Conservation (phyloP, 805 yeast genomes). For the Metahyphopichia silvanorum region DNA sequence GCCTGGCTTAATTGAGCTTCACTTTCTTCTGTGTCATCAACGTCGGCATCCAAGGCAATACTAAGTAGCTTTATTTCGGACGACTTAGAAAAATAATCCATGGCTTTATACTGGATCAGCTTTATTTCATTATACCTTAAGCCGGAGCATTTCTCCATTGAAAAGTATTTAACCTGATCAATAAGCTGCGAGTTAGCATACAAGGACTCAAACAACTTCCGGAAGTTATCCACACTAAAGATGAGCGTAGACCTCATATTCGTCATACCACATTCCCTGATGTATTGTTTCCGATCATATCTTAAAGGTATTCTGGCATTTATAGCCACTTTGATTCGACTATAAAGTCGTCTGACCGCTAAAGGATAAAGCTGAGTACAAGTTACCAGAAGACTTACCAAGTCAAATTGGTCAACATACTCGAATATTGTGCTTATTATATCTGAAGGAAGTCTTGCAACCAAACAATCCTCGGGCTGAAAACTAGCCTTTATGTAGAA, state of each 20-base stretch:
- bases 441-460: slow-evolving; percentile 10
- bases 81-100: slow-evolving; percentile 21
- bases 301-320: slow-evolving; percentile 23
- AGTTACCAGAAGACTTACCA: slow-evolving; percentile 20
- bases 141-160: slow-evolving; percentile 30
- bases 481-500: too few relatives aligned
- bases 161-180: slow-evolving; percentile 22
- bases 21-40: slow-evolving; percentile 23
- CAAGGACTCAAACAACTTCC: slow-evolving; percentile 16
- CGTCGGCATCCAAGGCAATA: slow-evolving; percentile 30
- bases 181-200: slow-evolving; percentile 15
- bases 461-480: slow-evolving; percentile 9
- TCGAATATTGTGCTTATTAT: slow-evolving; percentile 14
- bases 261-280: slow-evolving; percentile 24
- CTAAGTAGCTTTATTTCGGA: slow-evolving; percentile 25
- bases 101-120: slow-evolving; percentile 18
- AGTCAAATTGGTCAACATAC: slow-evolving; percentile 29
- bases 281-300: slow-evolving; percentile 15
- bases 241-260: slow-evolving; percentile 29
- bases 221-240: slow-evolving; percentile 12
- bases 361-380: slow-evolving; percentile 16
- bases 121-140: slow-evolving; percentile 8
- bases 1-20: slow-evolving; percentile 21
- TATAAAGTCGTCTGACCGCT: slow-evolving; percentile 23
- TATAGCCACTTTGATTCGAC: slow-evolving; percentile 26